Conservation (phyloP, 2,329 filamentous ascomycete genomes). For the Talaromyces amestolkiae region DNA sequence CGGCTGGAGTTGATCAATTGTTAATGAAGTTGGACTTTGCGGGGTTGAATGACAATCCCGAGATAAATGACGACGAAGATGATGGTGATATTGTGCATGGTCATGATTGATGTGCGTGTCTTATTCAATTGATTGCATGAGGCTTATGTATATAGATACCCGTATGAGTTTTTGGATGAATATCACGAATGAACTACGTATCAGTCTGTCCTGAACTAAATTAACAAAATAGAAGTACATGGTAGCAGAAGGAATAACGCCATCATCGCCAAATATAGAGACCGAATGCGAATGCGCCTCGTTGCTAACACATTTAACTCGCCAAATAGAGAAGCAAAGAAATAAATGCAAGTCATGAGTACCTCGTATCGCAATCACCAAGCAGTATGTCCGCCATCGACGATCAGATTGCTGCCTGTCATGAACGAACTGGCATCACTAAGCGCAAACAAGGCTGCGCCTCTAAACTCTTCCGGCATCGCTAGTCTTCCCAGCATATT, state of each 20-base stretch:
- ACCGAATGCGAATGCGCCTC: neutral
- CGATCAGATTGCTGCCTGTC: slow-evolving; percentile 66
- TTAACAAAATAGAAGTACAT: neutral
- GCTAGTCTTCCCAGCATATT: slow-evolving; percentile 56
- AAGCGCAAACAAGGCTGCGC: slow-evolving; percentile 66
- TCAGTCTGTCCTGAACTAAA: neutral
- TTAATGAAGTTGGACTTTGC: slow-evolving; percentile 83
- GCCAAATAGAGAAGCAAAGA: neutral
- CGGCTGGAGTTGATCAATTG: slow-evolving; percentile 77
- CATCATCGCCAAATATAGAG: neutral
- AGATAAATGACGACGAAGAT: neutral
- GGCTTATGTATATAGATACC: slow-evolving; percentile 3
- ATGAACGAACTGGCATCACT: slow-evolving; percentile 68
- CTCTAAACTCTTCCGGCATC: slow-evolving; percentile 58
- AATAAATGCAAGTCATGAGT: neutral
- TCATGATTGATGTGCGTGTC: slow-evolving; percentile 7
- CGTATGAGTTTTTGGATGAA: neutral
- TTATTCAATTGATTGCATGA: neutral
- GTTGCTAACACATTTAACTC: neutral
- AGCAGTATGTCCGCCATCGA: slow-evolving; percentile 67
- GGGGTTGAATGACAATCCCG: slow-evolving; percentile 26
- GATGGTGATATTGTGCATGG: slow-evolving; percentile 5
- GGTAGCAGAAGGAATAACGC: neutral
- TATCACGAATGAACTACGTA: neutral
- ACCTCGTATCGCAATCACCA: slow-evolving; percentile 30